Evolutionary conservation across 139 green algal genomes (phyloP).

Genomic region (Micractinium conductrix): DNA sequence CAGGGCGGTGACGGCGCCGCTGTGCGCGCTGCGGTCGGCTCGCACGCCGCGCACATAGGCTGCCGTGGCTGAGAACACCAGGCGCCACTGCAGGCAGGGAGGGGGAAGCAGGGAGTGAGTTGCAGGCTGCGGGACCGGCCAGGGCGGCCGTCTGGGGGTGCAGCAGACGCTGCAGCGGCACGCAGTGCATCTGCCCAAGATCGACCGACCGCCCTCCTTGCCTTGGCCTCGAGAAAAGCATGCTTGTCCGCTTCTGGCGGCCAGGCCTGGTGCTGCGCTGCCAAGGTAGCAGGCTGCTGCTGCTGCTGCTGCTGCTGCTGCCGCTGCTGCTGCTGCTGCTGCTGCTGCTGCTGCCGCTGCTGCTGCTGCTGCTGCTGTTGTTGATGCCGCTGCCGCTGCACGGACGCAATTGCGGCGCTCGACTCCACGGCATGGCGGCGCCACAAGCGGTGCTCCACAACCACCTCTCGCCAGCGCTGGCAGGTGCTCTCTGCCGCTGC

Average conservation of each 20-base stretch:
- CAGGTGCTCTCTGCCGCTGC: neutral
- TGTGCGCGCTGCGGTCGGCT: neutral
- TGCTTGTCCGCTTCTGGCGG: neutral
- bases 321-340: neutral
- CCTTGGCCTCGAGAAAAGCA: neutral
- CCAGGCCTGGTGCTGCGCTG: neutral
- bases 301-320: neutral
- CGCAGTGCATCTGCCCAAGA: neutral
- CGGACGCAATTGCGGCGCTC: neutral
- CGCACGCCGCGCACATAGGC: neutral
- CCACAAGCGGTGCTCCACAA: neutral
- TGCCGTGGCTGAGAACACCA: neutral
- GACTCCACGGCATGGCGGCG: neutral
- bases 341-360: neutral
- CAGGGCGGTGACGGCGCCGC: neutral
- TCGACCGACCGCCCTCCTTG: neutral
- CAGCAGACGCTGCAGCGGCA: neutral
- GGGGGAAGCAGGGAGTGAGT: neutral
- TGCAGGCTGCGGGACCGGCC: too few species aligned
- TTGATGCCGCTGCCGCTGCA: neutral
- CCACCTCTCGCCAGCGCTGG: neutral
- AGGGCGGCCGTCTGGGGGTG: too few species aligned
- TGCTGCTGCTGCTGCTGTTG: neutral
- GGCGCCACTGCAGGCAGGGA: constrained; percentile 1
- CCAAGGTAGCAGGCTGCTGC: neutral